Evolutionary conservation across 176 grass and related monocot genomes (phyloP).

Genomic region (Aegilops sharonensis): DNA sequence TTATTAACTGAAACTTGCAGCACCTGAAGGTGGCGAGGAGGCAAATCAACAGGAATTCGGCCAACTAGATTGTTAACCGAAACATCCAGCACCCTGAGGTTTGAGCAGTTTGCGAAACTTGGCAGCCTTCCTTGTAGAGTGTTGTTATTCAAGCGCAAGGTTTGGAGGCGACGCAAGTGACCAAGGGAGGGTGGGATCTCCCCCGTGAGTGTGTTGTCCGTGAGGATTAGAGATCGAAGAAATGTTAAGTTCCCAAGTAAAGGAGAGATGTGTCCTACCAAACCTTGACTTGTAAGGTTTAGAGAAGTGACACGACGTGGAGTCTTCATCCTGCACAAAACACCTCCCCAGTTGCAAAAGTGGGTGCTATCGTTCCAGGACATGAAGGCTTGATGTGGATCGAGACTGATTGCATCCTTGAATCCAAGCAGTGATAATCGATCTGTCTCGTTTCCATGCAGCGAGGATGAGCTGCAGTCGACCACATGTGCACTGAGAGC

Average conservation of each 20-base stretch:
- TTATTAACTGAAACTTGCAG: rapidly evolving
- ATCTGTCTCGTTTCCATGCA: not conserved
- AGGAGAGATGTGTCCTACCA: not conserved
- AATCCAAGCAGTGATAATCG: not conserved
- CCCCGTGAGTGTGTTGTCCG: not conserved
- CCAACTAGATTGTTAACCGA: not conserved
- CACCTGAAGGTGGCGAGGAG: not conserved
- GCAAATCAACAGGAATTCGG: not conserved
- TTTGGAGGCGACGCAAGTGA: not conserved
- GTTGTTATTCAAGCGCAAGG: not conserved
- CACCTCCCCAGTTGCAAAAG: not conserved
- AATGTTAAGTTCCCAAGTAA: not conserved
- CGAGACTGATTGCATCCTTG: not conserved
- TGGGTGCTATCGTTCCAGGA: not conserved
- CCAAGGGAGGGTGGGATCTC: not conserved
- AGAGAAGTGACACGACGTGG: not conserved
- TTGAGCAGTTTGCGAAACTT: not conserved
- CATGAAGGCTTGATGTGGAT: too few species aligned
- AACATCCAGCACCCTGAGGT: not conserved
- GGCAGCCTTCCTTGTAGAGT: not conserved
- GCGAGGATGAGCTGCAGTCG: not conserved
- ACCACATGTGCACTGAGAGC: not conserved
- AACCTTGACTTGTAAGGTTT: not conserved
- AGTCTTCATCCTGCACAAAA: not conserved
- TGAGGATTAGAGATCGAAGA: rapidly evolving